Evolutionary conservation across 192 early-diverging fungal species (phyloP).

Genomic region (Lobosporangium transversale): DNA sequence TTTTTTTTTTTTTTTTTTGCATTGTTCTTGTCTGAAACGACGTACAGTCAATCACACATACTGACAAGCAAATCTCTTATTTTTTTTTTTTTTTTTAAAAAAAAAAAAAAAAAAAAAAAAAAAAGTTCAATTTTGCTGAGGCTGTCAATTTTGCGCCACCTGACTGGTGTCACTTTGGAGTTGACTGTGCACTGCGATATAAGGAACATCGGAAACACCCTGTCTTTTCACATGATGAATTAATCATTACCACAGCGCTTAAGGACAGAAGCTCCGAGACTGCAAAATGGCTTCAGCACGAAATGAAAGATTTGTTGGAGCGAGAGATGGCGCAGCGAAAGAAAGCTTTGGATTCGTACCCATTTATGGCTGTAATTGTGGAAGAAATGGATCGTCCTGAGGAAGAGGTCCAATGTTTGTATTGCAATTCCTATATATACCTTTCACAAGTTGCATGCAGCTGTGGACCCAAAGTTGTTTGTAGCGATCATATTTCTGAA

Average conservation of each 20-base stretch:
- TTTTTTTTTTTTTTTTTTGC: slow-evolving; percentile 1
- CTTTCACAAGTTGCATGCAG: slow-evolving; percentile 72
- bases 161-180: slow-evolving; percentile 89
- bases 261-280: slow-evolving; percentile 42
- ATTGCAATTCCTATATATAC: slow-evolving; percentile 79
- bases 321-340: slow-evolving; percentile 67
- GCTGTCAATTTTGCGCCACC: slow-evolving; percentile 97
- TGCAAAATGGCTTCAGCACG: slow-evolving; percentile 60
- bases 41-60: too few species aligned
- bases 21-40: too few species aligned
- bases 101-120: too few species aligned
- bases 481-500: slow-evolving; percentile 69
- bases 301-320: slow-evolving; percentile 58
- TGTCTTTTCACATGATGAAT: slow-evolving; percentile 95
- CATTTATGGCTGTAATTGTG: slow-evolving; percentile 52
- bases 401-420: slow-evolving; percentile 70
- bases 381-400: slow-evolving; percentile 60
- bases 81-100: too few species aligned
- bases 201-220: slow-evolving; percentile 81
- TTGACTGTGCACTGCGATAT: slow-evolving; percentile 85
- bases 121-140: slow-evolving; percentile 91
- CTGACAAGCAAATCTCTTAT: too few species aligned
- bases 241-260: slow-evolving; percentile 72
- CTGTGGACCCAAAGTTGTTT: slow-evolving; percentile 71
- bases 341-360: slow-evolving; percentile 38